Evolutionary conservation across 1,139 yeast genomes (phyloP).

Genomic region (Citeromyces hawaiiensis): DNA sequence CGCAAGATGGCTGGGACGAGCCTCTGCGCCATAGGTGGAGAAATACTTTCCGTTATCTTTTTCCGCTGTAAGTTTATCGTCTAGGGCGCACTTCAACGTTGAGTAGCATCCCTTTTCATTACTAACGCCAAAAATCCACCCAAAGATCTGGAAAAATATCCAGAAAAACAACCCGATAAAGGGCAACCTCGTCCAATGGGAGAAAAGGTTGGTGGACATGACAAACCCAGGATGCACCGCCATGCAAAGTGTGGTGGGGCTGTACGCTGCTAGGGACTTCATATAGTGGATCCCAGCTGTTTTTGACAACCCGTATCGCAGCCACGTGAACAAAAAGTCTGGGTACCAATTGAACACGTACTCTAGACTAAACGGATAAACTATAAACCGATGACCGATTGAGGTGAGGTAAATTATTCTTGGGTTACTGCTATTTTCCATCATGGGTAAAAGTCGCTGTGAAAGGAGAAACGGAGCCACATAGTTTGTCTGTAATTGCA

Average conservation of each 20-base stretch:
- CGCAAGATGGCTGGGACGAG: constrained; percentile 46
- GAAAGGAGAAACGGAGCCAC: constrained; percentile 66
- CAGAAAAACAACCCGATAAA: constrained; percentile 60
- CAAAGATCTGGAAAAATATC: constrained; percentile 56
- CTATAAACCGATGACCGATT: constrained; percentile 49
- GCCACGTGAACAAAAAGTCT: constrained; percentile 58
- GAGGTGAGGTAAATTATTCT: constrained; percentile 61
- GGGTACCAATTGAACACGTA: constrained; percentile 49
- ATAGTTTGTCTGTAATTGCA: constrained; percentile 71
- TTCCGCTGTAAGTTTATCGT: constrained; percentile 32
- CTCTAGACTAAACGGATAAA: constrained; percentile 34
- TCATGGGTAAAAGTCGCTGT: constrained; percentile 39
- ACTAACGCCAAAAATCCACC: constrained; percentile 55
- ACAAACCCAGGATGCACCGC: constrained; percentile 84
- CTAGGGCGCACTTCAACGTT: constrained; percentile 50
- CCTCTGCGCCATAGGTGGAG: constrained; percentile 43
- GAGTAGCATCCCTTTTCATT: constrained; percentile 63
- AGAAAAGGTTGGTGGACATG: constrained; percentile 61
- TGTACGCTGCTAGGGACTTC: constrained; percentile 47
- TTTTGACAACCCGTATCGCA: constrained; percentile 71
- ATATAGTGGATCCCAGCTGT: constrained; percentile 69
- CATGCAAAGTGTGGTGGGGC: constrained; percentile 51
- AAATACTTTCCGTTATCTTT: constrained; percentile 61
- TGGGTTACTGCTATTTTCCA: constrained; percentile 28
- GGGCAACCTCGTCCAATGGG: constrained; percentile 71